phyloP scores from a whole-genome alignment of 257 asterid species.

The Plectranthus barbatus region DNA sequence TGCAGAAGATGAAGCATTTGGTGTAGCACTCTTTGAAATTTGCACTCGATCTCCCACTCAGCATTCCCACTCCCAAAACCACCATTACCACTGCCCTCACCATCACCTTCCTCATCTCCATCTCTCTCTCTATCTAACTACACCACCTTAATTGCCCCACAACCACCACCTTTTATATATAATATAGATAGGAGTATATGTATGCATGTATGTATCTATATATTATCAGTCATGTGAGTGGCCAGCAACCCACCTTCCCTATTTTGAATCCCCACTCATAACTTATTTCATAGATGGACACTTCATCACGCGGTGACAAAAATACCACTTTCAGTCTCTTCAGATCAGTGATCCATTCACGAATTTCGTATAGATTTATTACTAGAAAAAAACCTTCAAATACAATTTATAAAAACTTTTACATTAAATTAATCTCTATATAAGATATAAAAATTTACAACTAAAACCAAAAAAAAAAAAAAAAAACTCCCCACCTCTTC shows the following conservation, averaged over 20 bases:
- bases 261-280: neutral
- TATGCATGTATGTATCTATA: neutral
- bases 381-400: too few relatives aligned
- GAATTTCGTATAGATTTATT: too few relatives aligned
- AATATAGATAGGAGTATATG: too few relatives aligned
- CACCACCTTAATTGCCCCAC: neutral
- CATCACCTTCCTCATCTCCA: conserved; percentile 35
- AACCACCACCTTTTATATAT: neutral
- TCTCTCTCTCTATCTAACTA: neutral
- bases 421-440: too few relatives aligned
- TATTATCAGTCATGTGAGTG: conserved; percentile 22
- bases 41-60: conserved; percentile 31
- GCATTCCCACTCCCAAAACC: conserved; percentile 35
- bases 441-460: too few relatives aligned
- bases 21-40: conserved; percentile 83
- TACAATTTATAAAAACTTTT: too few relatives aligned
- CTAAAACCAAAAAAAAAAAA: too few relatives aligned
- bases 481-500: too few relatives aligned
- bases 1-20: conserved; percentile 74
- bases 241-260: conserved; percentile 3
- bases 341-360: too few relatives aligned
- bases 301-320: neutral
- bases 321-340: neutral
- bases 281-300: neutral
- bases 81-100: conserved; percentile 30